Percentiles rank a stretch among this genome's conserved stretches.
These are phyloP conservation scores for Combretum micranthum DNA, from an alignment of 345 rosid genomes.

Conservation along the genomic window DNA sequence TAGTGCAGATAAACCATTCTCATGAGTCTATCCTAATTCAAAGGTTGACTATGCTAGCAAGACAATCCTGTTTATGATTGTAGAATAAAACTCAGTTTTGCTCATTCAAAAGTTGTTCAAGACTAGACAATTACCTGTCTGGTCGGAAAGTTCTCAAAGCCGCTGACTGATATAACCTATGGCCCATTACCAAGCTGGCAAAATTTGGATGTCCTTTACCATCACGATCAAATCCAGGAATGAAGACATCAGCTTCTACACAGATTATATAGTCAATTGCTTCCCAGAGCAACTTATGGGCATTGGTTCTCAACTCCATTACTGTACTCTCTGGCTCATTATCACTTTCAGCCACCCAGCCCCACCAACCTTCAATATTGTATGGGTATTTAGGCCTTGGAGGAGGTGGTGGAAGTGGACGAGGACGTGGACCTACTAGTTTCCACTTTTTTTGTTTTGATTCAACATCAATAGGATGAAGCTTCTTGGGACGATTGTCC, in stretches of 20 bases:
- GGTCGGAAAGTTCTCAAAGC: conserved; percentile 77
- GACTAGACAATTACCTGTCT: conserved; percentile 49
- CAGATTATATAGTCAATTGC: conserved; percentile 80
- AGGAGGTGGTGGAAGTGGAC: conserved; percentile 96
- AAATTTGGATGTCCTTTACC: conserved; percentile 95
- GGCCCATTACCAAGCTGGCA: conserved; percentile 92
- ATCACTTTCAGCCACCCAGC: conserved; percentile 99
- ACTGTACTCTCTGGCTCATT: conserved; percentile 97
- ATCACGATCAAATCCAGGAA: conserved; percentile 84
- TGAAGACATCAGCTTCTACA: conserved; percentile 89
- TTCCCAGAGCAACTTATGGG: conserved; percentile 93
- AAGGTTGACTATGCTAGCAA: no score
- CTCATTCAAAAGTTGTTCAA: no score
- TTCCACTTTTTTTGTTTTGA: conserved; percentile 55
- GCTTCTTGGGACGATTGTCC: conserved; percentile 30
- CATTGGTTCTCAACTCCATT: conserved; percentile 90
- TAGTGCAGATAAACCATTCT: no score
- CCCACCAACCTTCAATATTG: conserved; percentile 99
- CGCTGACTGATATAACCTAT: conserved; percentile 85
- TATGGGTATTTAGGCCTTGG: conserved; percentile 79
- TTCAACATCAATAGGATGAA: conserved; percentile 47
- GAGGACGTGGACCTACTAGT: conserved; percentile 73
- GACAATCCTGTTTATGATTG: no score
- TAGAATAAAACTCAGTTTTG: no score
- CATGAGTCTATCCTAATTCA: no score